Conservation (phyloP, 139 green algal genomes). For the Coccomyxa sp. region DNA sequence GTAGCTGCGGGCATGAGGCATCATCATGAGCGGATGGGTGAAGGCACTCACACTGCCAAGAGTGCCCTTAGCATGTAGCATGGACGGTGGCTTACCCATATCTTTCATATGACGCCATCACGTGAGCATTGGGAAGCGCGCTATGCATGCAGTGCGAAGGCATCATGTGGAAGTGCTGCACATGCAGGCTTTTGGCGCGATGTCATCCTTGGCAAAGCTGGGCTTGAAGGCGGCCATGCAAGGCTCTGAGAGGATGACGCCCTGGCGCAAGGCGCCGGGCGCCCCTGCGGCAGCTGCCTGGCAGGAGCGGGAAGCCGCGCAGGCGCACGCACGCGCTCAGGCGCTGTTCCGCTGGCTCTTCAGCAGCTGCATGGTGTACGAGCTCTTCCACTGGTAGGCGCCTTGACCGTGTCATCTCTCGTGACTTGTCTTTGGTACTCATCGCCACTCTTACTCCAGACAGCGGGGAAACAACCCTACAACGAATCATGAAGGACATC, state of each 20-base stretch:
- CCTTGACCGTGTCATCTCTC: no score
- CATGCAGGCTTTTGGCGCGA: not conserved
- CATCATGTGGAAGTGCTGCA: not conserved
- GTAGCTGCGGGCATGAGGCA: not conserved
- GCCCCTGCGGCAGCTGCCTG: constrained; percentile 5
- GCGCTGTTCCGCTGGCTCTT: constrained; percentile 40
- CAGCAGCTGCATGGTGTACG: constrained; percentile 22
- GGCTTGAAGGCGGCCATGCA: not conserved
- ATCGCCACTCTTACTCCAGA: not conserved
- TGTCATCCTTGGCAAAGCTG: not conserved
- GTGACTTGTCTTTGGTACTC: not conserved
- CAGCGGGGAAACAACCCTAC: not conserved
- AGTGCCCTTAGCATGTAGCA: not conserved
- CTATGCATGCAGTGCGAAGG: not conserved
- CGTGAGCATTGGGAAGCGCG: not conserved
- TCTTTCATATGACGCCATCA: not conserved
- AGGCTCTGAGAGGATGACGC: not conserved
- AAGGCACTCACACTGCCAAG: not conserved
- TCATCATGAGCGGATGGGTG: not conserved
- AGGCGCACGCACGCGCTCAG: not conserved
- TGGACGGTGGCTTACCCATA: not conserved
- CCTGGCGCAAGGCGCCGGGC: no score
- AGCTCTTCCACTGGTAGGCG: constrained; percentile 26
- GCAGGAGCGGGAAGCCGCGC: not conserved
- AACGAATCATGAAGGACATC: not conserved